These are phyloP conservation scores for Fonsecaea pedrosoi DNA, from an alignment of 2,329 filamentous ascomycete genomes.

Conservation along the genomic window DNA sequence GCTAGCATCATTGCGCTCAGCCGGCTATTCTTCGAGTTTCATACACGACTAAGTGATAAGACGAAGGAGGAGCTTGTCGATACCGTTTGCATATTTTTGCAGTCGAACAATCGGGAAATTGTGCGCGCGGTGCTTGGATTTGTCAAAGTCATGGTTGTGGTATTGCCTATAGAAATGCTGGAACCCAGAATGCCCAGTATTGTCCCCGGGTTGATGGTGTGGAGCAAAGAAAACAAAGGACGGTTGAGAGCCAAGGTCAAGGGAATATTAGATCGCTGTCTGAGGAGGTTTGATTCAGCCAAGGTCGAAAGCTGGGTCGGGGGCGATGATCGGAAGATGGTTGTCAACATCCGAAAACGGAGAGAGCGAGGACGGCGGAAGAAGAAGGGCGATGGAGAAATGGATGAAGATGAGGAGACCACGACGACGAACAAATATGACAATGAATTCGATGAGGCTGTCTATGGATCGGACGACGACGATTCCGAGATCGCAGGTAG, in stretches of 20 bases:
- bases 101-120: conserved; percentile 95
- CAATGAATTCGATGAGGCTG: conserved; percentile 93
- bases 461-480: conserved; percentile 77
- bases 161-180: conserved; percentile 76
- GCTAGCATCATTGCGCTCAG: conserved; percentile 95
- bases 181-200: conserved; percentile 76
- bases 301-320: conserved; percentile 80
- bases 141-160: conserved; percentile 92
- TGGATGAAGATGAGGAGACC: conserved; percentile 57
- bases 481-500: conserved; percentile 59
- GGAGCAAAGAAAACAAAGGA: conserved; percentile 98
- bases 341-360: conserved; percentile 93
- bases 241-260: conserved; percentile 97
- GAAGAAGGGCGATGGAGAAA: conserved; percentile 73
- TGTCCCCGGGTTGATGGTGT: conserved; percentile 89
- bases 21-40: conserved; percentile 92
- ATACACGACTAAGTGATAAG: conserved; percentile 69
- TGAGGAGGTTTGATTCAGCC: conserved; percentile 86
- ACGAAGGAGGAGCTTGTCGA: conserved; percentile 85
- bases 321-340: conserved; percentile 74
- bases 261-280: conserved; percentile 94
- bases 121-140: conserved; percentile 94
- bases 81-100: conserved; percentile 94
- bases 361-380: conserved; percentile 89
- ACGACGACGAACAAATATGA: conserved; percentile 71